These are phyloP conservation scores for Aquilaria yunnanensis DNA, from an alignment of 345 rosid species.

Conservation along the genomic window DNA sequence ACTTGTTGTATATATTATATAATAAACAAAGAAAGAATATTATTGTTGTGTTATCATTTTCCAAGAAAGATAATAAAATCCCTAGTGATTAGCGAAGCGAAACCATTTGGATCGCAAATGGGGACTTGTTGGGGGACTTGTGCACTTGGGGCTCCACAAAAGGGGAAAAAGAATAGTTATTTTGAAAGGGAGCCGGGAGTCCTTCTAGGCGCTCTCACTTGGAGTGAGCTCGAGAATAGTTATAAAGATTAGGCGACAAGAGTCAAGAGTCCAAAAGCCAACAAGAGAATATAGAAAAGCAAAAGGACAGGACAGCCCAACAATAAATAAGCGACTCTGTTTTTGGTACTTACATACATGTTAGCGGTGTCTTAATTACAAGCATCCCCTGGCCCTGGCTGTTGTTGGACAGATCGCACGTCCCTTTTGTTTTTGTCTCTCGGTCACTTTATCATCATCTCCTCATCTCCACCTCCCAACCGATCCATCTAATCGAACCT, in stretches of 20 bases:
- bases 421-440: conserved; percentile 43
- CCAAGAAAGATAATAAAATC: conserved; percentile 39
- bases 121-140: conserved; percentile 1
- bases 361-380: neutral
- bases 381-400: conserved; percentile 6
- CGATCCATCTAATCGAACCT: neutral
- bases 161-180: too few species aligned
- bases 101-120: conserved; percentile 12
- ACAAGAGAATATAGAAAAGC: conserved; percentile 22
- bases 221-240: conserved; percentile 13
- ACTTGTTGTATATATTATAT: too few species aligned
- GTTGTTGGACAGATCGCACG: conserved; percentile 60
- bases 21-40: too few species aligned
- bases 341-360: neutral
- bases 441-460: conserved; percentile 5
- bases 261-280: conserved; percentile 13
- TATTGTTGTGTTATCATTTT: conserved; percentile 30
- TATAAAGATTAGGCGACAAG: conserved; percentile 16
- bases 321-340: conserved; percentile 18
- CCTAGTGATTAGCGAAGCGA: conserved; percentile 12
- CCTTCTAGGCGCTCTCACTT: conserved; percentile 5
- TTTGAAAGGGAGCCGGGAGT: conserved; percentile 7
- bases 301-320: conserved; percentile 24
- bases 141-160: too few species aligned
- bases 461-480: neutral